A percentile compares a stretch with the other conserved stretches of the same genome.
Evolutionary conservation across 2,329 filamentous ascomycete species (phyloP).

Genomic region (Dactylellina haptotyla): DNA sequence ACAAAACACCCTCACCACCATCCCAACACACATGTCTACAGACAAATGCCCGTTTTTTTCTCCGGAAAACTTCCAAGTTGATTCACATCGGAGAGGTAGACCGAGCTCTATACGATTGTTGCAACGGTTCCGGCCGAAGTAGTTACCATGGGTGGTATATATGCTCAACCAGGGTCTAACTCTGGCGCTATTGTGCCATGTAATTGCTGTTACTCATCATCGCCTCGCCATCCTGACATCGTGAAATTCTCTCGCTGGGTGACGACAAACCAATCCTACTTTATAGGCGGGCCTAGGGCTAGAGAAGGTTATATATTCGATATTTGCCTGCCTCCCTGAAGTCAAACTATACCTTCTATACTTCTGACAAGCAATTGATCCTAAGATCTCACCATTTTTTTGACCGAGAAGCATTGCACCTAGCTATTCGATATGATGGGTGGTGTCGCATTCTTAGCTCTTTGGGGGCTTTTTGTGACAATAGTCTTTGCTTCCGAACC

Average conservation of each 20-base stretch:
- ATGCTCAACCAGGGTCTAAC: conserved; percentile 15
- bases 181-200: conserved; percentile 9
- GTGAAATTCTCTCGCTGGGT: no score
- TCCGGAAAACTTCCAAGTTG: conserved; percentile 43
- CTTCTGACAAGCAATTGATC: no score
- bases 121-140: conserved; percentile 20
- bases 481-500: conserved; percentile 26
- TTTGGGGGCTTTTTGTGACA: conserved; percentile 16
- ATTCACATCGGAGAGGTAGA: conserved; percentile 6
- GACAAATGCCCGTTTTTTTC: conserved; percentile 14
- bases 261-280: no score
- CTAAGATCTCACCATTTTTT: no score
- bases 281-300: no score
- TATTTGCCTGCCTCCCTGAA: no score
- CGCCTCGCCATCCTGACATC: conserved; percentile 11
- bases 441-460: conserved; percentile 18
- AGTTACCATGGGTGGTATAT: conserved; percentile 31
- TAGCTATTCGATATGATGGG: conserved; percentile 8
- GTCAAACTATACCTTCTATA: no score
- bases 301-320: no score
- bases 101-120: neutral
- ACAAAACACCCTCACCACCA: conserved; percentile 41
- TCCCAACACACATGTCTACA: conserved; percentile 22
- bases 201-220: conserved; percentile 16
- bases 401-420: neutral